Evolutionary conservation across 2,329 filamentous ascomycete species (phyloP).

Genomic region (Cadophora gregata): DNA sequence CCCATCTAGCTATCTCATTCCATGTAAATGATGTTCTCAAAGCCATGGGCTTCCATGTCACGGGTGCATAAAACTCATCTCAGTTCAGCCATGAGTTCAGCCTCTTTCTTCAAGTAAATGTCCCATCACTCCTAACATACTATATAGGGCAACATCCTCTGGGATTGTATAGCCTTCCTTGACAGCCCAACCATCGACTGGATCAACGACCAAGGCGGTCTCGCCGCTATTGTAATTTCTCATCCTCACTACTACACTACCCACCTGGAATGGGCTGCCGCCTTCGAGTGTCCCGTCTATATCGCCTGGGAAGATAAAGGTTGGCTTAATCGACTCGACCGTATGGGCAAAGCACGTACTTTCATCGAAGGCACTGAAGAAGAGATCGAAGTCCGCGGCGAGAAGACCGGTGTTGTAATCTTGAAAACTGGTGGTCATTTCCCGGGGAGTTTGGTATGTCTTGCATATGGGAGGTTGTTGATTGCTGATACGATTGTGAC

Average conservation of each 20-base stretch:
- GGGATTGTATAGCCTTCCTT: conserved; percentile 77
- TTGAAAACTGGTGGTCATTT: conserved; percentile 83
- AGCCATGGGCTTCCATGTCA: too few relatives aligned
- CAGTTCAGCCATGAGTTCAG: too few relatives aligned
- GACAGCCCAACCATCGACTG: conserved; percentile 65
- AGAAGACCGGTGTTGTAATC: conserved; percentile 58
- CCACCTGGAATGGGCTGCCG: conserved; percentile 73
- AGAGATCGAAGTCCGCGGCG: conserved; percentile 48
- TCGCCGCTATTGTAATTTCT: conserved; percentile 75
- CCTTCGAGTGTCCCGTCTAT: conserved; percentile 75
- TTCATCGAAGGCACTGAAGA: conserved; percentile 52
- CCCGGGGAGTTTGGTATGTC: conserved; percentile 72
- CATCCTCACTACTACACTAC: conserved; percentile 87
- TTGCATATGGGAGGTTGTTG: conserved; percentile 67
- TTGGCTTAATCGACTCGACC: conserved; percentile 63
- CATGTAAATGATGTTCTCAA: too few relatives aligned
- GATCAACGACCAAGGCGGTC: conserved; percentile 66
- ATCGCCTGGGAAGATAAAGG: conserved; percentile 66
- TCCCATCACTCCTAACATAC: neutral
- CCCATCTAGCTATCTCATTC: neutral
- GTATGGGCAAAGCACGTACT: conserved; percentile 48
- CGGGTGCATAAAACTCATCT: too few relatives aligned
- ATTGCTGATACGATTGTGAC: conserved; percentile 80
- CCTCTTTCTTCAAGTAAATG: too few relatives aligned
- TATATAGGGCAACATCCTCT: conserved; percentile 71